These are phyloP conservation scores for Lasiodiplodia hormozganensis DNA, from an alignment of 2,329 filamentous ascomycete genomes.

Conservation along the genomic window DNA sequence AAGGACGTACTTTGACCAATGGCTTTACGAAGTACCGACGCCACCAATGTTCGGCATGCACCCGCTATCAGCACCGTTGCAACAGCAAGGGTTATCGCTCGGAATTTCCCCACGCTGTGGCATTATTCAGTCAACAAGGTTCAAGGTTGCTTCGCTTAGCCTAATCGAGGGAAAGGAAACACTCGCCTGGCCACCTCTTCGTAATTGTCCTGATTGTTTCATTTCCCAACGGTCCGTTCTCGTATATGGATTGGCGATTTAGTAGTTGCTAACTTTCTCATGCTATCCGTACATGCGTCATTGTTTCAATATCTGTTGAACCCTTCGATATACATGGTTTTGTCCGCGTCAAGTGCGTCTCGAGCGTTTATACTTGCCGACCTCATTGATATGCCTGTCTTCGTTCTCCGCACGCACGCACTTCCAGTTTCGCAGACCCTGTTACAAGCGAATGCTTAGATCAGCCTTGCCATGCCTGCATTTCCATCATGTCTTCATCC, in stretches of 20 bases:
- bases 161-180: background rate
- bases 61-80: conserved; percentile 13
- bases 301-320: background rate
- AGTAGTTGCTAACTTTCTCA: background rate
- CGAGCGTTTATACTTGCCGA: background rate
- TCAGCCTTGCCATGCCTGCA: background rate
- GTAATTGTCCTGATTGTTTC: background rate
- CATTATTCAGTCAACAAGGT: background rate
- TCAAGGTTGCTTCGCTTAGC: background rate
- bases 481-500: too few relatives aligned
- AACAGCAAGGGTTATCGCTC: background rate
- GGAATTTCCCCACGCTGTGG: background rate
- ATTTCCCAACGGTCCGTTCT: background rate
- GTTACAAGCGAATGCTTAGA: background rate
- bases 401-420: background rate
- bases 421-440: background rate
- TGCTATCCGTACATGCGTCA: background rate
- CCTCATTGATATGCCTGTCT: background rate
- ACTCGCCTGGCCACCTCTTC: background rate
- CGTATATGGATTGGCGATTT: background rate
- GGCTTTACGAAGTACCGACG: background rate
- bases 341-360: background rate
- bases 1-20: conserved; percentile 5
- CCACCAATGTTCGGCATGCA: conserved; percentile 17
- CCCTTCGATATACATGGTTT: background rate